Conservation (phyloP, 352 stramenopile genomes). For the Phytophthora cryptogea region DNA sequence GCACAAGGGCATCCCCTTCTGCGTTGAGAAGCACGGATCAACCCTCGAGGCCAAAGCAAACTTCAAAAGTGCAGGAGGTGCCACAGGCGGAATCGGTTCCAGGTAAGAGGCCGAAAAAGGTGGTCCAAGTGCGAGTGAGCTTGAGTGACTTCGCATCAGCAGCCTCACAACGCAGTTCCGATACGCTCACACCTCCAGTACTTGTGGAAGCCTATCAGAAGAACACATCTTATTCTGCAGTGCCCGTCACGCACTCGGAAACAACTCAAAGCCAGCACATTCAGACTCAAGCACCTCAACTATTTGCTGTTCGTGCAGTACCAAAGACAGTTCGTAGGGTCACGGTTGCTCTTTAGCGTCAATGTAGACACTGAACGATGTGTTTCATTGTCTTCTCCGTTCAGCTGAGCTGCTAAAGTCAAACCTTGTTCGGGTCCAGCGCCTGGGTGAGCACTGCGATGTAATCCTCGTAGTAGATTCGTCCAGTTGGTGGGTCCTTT, state of each 20-base stretch:
- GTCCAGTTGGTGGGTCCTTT: slow-evolving; percentile 84
- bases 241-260: neutral
- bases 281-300: slow-evolving; percentile 8
- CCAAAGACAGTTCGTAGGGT: slow-evolving; percentile 42
- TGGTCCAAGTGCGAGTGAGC: slow-evolving; percentile 56
- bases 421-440: slow-evolving; percentile 48
- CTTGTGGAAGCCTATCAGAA: neutral
- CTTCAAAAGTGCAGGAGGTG: neutral
- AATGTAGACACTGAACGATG: neutral
- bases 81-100: slow-evolving; percentile 6
- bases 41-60: neutral
- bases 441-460: slow-evolving; percentile 79
- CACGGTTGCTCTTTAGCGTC: slow-evolving; percentile 43
- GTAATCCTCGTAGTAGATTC: slow-evolving; percentile 94
- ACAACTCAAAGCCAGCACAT: neutral
- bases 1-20: neutral
- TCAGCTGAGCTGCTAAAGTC: neutral
- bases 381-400: neutral
- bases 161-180: neutral
- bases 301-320: slow-evolving; percentile 16
- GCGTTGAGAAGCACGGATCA: neutral
- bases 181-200: neutral
- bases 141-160: slow-evolving; percentile 36
- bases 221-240: neutral
- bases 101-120: slow-evolving; percentile 29